Evolutionary conservation across 176 grass and related monocot species (phyloP).

Genomic region (Avena insularis): DNA sequence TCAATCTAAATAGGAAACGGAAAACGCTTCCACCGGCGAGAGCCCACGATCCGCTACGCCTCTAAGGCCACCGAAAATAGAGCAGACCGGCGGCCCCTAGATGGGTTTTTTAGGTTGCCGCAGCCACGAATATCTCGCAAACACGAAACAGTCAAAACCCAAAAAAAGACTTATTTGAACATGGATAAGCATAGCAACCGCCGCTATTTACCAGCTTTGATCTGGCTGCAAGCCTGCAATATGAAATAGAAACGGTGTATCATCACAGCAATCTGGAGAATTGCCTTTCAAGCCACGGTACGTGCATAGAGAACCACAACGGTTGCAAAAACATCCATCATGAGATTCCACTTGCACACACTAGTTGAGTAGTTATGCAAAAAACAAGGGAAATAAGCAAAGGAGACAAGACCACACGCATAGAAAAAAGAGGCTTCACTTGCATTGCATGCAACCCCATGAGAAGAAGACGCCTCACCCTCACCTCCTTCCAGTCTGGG

Average conservation of each 20-base stretch:
- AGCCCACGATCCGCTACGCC: no score
- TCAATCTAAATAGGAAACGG: no score
- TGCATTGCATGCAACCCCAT: slow-evolving; percentile 46
- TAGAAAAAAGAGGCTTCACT: slow-evolving; percentile 34
- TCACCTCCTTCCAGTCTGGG: slow-evolving; percentile 5
- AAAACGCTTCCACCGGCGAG: no score
- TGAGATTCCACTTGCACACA: slow-evolving; percentile 36
- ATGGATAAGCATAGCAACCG: background rate
- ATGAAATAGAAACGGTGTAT: slow-evolving; percentile 9
- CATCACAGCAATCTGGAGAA: slow-evolving; percentile 15
- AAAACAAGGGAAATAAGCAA: background rate
- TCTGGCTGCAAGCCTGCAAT: background rate
- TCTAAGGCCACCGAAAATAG: no score
- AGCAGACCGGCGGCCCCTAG: no score
- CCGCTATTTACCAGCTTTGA: background rate
- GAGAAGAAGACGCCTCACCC: slow-evolving; percentile 38
- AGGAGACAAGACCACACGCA: background rate
- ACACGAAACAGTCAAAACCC: no score
- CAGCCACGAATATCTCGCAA: no score
- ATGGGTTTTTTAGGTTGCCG: no score
- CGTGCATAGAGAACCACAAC: background rate
- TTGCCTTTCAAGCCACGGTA: slow-evolving; percentile 43
- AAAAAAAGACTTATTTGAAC: no score
- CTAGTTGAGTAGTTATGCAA: background rate
- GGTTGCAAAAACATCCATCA: background rate